Evolutionary conservation across 108 stramenopile species (phyloP), one percentile per base, ranked within the genome.

Genomic region (Cyclotella sp.): DNA sequence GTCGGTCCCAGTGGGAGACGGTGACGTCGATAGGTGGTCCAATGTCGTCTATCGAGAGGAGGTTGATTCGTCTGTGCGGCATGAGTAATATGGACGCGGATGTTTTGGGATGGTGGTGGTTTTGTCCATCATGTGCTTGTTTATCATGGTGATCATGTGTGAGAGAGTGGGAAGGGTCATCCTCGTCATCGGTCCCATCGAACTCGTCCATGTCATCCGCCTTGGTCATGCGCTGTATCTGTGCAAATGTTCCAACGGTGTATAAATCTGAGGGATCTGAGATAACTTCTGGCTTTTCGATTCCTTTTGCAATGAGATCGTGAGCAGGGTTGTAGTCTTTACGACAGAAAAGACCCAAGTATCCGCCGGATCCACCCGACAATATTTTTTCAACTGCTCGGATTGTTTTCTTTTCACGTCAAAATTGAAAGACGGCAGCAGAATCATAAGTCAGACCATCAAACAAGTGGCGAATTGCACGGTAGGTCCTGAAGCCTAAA

Each of bases 11-110:
- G 73, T 98, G 98, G 4, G 84, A 87, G 10, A 97, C 95, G 0
- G 90, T 90, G 3, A 92, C 95, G 74, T 93, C 90, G 41, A 96
- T 87, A 0, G 98, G 98, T 12, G 98, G 98, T 9, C 98, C 98
- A 52, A 93, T 40, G 18, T 90, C 77, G 59, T 96, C 89, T 4
- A 97, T 79, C 18, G 86, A 87, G 26, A 83, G 24, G 26, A 97
- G 73, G 68, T 93, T 83, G 29, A 98, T 86, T 29, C 98, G 94
- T 39, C 97, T 88, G 76, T 97, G 97, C 29, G 93, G 93, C 67
- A 96, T 69, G 18, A 98, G 81, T 54, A 97, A 78, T 21, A 91
- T 64, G 10, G 92, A 80, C 12, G 89, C 89, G 40, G 87, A 67
- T 16, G 82, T 65, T 64, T 62, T 79, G 18, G 75, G 72, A 42